Base-by-base conservation (phyloP, 371 early-diverging fungal species). In the Syncephalastrum sp. region DNA sequence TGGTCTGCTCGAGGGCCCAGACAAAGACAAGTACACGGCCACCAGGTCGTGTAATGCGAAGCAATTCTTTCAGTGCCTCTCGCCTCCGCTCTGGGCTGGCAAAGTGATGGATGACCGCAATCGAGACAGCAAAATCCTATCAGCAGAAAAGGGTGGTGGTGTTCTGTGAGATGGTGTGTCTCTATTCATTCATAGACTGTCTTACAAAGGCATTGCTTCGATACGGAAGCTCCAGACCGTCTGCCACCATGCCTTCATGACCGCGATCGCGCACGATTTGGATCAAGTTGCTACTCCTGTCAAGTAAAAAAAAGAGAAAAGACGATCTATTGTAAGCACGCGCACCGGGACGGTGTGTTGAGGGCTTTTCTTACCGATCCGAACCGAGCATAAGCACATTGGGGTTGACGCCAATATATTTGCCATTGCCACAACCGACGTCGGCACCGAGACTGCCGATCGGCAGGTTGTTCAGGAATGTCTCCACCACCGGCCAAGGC, bases 341-440 rank as follows among this genome's bases (percentile, higher is more conserved):
- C 21, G 21, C 21, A 2, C 21, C 21, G 21, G 0, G 21, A 21
- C 21, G 21, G 21, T 27, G 27, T 27, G 5, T 24, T 25, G 51
- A 23, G 6, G n/a, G 21, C 21, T 1, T 19, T 52, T 14, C 46
- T 60, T 80, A 91, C 90, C 90, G 82, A 65, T 97, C 96, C 1
- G 91, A 91, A 25, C 97, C 98, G 24, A 93, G 63, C 47, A 88
- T 85, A 54, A 84, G 72, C 15, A 93, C 60, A 33, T 85, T 79
- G 6, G 72, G 77, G 62, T 93, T 93, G 13, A 96, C 90, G 17
- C 90, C 91, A 64, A 97, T 76, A 65, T 98, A 96, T 71, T 98
- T 98, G 49, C 99, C 99, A 77, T 98, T 98, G 16, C 99, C 99
- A 68, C 97, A 96, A 16, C 99, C 97, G 6, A 97, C 86, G 76